Percentiles rank a stretch among this genome's conserved stretches.
Conservation (phyloP, 805 yeast genomes). For the Ogataea paraovalis region DNA sequence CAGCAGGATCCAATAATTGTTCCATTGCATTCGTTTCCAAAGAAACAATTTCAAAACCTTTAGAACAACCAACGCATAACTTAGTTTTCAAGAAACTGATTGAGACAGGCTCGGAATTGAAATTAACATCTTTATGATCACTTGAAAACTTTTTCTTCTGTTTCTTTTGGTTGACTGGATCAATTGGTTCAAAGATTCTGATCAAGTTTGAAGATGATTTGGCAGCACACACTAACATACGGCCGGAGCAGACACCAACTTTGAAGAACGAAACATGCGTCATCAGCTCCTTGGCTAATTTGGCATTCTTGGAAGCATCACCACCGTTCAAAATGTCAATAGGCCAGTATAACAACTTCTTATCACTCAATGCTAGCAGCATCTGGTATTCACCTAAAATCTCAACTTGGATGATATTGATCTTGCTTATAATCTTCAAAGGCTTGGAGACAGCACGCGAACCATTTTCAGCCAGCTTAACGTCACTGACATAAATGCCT, state of each 20-base stretch:
- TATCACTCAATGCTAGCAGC: slow-evolving; percentile 76
- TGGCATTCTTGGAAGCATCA: slow-evolving; percentile 49
- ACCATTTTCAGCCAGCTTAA: slow-evolving; percentile 48
- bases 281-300: slow-evolving; percentile 72
- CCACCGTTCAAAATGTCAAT: slow-evolving; percentile 56
- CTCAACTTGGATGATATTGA: slow-evolving; percentile 82
- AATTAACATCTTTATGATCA: slow-evolving; percentile 70
- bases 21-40: slow-evolving; percentile 81
- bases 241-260: slow-evolving; percentile 88
- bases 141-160: slow-evolving; percentile 69
- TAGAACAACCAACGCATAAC: slow-evolving; percentile 91
- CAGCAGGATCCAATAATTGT: slow-evolving; percentile 94
- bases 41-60: slow-evolving; percentile 93
- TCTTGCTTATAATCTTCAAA: slow-evolving; percentile 64
- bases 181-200: slow-evolving; percentile 84
- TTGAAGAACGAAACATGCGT: slow-evolving; percentile 89
- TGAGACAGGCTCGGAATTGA: slow-evolving; percentile 86
- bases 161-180: slow-evolving; percentile 56
- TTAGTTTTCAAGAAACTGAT: slow-evolving; percentile 85
- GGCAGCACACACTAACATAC: slow-evolving; percentile 85
- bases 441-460: slow-evolving; percentile 63
- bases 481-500: slow-evolving; percentile 82
- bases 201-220: slow-evolving; percentile 75
- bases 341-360: slow-evolving; percentile 72
- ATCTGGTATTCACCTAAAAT: slow-evolving; percentile 89